Evolutionary conservation across 176 grass and related monocot species (phyloP).

Genomic region (Phoenix dactylifera): DNA sequence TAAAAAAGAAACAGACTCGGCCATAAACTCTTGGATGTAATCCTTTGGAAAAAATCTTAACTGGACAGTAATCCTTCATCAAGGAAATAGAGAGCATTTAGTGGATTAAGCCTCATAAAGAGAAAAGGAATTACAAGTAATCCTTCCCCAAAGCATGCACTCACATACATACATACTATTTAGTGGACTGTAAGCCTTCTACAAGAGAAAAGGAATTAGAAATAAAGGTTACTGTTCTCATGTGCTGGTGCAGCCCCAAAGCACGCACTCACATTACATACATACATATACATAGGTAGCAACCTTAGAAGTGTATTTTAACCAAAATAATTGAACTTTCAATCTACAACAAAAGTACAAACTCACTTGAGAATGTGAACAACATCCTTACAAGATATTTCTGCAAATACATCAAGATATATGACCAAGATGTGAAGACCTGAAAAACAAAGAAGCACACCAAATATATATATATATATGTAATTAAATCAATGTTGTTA

Average conservation of each 20-base stretch:
- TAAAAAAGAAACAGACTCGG: slow-evolving; percentile 90
- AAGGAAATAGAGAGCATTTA: slow-evolving; percentile 18
- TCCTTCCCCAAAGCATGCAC: too few relatives aligned
- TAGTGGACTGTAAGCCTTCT: slow-evolving; percentile 15
- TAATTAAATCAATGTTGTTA: background rate
- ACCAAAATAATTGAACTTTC: too few relatives aligned
- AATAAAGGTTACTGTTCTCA: too few relatives aligned
- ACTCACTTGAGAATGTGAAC: slow-evolving; percentile 71
- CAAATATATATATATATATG: background rate
- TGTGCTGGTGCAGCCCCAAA: too few relatives aligned
- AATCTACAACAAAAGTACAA: background rate
- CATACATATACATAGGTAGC: too few relatives aligned
- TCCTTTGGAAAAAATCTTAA: slow-evolving; percentile 67
- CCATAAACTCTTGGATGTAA: slow-evolving; percentile 89
- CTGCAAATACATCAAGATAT: slow-evolving; percentile 94
- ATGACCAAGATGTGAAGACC: slow-evolving; percentile 96
- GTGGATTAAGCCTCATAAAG: background rate
- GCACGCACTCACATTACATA: too few relatives aligned
- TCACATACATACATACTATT: background rate
- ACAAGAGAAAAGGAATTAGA: background rate
- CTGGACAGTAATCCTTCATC: slow-evolving; percentile 54
- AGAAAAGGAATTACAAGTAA: background rate
- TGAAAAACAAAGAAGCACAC: slow-evolving; percentile 32
- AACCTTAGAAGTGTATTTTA: too few relatives aligned
- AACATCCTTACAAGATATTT: slow-evolving; percentile 91